Evolutionary conservation across 305 asterid species (phyloP), one percentile per base, ranked within the genome.

Genomic region (Ilex paraguariensis): DNA sequence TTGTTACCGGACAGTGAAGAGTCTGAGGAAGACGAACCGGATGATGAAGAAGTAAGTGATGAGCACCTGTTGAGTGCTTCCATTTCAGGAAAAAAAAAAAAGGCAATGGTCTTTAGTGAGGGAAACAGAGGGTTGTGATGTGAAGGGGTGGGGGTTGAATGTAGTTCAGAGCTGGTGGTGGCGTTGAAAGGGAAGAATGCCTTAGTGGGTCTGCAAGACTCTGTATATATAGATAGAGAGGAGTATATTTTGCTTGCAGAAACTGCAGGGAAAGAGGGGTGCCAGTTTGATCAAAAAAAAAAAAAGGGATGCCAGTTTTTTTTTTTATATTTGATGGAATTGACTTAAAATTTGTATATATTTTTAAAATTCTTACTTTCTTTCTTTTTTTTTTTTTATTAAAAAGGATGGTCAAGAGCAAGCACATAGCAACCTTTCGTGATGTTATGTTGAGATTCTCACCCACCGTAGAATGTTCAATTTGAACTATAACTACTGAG

Each of bases 61-160:
- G 91, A 80, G 61, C 82, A 73, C 21, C 91, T 61, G 56, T 80
- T 75, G 2, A 73, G 63, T 7, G 53, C 17, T 39, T 88, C 86
- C 94, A 88, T 84, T 39, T 13, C 10, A 30, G 0, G 5, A 0
- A 36, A 8, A 36, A 36, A 8, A 36, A 8, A 8, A 36, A 31
- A 5, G 45, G 5, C 15, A 17, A 30, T 31, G 33, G 40, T 21
- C 13, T 44, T 21, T 42, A 12, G 49, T 36, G 31, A 10, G 14
- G 10, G 32, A 17, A 9, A 13, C 13, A 4, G 71, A 15, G 28
- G 9, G 12, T 52, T 21, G 28, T 21, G 28, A 21, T 1, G 28
- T 21, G 28, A 28, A 45, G 52, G 61, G 30, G 28, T 10, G 13
- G 10, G 65, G 28, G 49, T n/a, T 54, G 45, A 3, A 51, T 15